Evolutionary conservation across 2,329 filamentous ascomycete genomes (phyloP), one percentile per base, ranked within the genome.

Genomic region (Alternaria atra): DNA sequence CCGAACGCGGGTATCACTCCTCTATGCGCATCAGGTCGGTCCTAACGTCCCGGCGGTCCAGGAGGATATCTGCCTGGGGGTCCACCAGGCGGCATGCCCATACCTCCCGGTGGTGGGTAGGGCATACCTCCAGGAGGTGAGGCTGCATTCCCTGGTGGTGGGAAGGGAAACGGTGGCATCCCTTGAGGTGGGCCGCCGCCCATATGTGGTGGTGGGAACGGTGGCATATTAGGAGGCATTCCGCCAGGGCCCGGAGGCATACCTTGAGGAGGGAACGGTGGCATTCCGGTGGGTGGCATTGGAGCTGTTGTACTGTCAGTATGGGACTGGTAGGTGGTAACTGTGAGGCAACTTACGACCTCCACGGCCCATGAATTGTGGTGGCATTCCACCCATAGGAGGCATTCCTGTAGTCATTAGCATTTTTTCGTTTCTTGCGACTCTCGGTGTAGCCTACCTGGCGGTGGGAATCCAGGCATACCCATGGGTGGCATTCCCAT

Each of bases 291-390:
- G 5, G 69, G 72, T n/a, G 74, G 71, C 69, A 75, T 76, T 42
- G 70, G 69, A 27, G 62, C 67, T 67, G 50, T 44, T 23, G 13
- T 15, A 23, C n/a, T 6, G 44, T 60, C 56, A 61, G 59, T 39
- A 55, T 12, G 30, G 35, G 27, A 34, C 17, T 48, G 30, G 13
- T 50, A 23, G 5, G 15, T 17, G 10, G 15, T 37, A 9, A 9
- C 1, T 32, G 30, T 47, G 5, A 7, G 9, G 39, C 32, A 7
- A 75, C 76, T 71, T 69, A 78, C 73, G 77, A 60, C 77, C 78
- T 66, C 79, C 78, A n/a, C 76, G 78, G 52, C 77, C 79, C 70
- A 80, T 78, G 62, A 79, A 79, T 1, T 78, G 80, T 25, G 80
- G 77, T 46, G 77, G 79, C 58, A 77, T 72, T 60, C 75, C 77